Evolutionary conservation across 164 flowering plant genomes (phyloP).

Genomic region (Kalanchoe fedtschenkoi): DNA sequence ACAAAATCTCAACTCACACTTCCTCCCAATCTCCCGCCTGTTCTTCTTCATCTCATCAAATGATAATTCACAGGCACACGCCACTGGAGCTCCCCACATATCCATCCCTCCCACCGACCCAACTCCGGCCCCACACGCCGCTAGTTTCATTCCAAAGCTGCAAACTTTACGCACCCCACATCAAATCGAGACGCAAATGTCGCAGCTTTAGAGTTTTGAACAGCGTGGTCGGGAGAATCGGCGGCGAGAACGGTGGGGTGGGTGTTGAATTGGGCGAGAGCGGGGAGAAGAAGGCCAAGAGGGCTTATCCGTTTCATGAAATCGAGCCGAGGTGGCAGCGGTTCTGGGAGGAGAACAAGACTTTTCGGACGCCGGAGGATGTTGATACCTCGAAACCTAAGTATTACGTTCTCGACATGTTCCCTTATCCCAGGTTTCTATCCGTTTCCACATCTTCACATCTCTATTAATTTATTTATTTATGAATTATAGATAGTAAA

Average conservation of each 20-base stretch:
- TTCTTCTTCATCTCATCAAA: neutral
- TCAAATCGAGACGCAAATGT: neutral
- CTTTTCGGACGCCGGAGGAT: constrained; percentile 82
- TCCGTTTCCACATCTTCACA: constrained; percentile 4
- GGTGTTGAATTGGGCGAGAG: constrained; percentile 9
- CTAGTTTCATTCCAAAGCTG: neutral
- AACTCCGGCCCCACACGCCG: neutral
- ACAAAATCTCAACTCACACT: neutral
- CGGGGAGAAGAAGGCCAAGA: constrained; percentile 21
- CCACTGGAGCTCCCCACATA: neutral
- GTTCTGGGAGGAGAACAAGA: constrained; percentile 72
- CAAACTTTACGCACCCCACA: neutral
- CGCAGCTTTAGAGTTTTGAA: neutral
- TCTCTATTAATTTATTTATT: neutral
- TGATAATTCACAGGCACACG: constrained; percentile 1
- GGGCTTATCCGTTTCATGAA: constrained; percentile 80
- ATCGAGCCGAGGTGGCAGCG: constrained; percentile 90
- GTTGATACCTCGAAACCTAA: constrained; percentile 83
- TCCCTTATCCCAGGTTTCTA: constrained; percentile 90
- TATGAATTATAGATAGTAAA: no score
- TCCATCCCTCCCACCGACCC: neutral
- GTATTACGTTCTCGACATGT: constrained; percentile 94
- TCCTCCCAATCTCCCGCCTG: neutral
- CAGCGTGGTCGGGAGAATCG: neutral
- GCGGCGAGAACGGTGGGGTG: no score